These are phyloP conservation scores for Albatrellus ellisii DNA, from an alignment of 768 basidiomycete genomes.

Conservation along the genomic window DNA sequence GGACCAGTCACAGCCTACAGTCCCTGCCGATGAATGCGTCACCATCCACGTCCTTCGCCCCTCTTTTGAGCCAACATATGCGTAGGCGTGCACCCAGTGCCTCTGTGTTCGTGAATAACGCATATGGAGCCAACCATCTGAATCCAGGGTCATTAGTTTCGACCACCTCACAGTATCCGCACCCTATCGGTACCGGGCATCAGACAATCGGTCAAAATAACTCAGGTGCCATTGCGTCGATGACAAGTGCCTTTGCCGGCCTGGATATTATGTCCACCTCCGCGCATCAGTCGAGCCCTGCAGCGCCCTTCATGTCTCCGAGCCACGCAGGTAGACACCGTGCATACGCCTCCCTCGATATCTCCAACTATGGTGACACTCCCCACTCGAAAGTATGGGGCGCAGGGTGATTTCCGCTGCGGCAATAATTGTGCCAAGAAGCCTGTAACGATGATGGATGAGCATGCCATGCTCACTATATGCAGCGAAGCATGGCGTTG, in stretches of 20 bases:
- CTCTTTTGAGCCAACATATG: neutral
- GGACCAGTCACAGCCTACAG: slow-evolving; percentile 1
- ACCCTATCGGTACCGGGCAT: too few species aligned
- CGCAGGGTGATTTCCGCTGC: slow-evolving; percentile 5
- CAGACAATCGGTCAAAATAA: too few species aligned
- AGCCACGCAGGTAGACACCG: slow-evolving; percentile 1
- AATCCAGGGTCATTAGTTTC: neutral
- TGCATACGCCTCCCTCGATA: slow-evolving; percentile 5
- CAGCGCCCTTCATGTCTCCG: slow-evolving; percentile 7
- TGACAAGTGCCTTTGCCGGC: too few species aligned
- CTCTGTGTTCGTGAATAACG: neutral
- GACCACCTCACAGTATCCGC: too few species aligned
- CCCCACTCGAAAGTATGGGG: slow-evolving; percentile 9
- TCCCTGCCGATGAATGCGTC: neutral
- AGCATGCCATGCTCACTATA: too few species aligned
- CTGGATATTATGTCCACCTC: too few species aligned
- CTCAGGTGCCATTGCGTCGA: too few species aligned
- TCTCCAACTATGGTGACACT: slow-evolving; percentile 6
- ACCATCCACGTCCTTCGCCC: neutral
- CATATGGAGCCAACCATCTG: neutral
- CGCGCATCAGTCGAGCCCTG: too few species aligned
- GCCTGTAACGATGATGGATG: too few species aligned
- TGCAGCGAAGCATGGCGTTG: too few species aligned
- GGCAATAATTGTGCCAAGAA: neutral
- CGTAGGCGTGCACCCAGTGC: slow-evolving; percentile 1